Conservation (phyloP, 306 rosid genomes). For the Dalbergia cochinchinensis region DNA sequence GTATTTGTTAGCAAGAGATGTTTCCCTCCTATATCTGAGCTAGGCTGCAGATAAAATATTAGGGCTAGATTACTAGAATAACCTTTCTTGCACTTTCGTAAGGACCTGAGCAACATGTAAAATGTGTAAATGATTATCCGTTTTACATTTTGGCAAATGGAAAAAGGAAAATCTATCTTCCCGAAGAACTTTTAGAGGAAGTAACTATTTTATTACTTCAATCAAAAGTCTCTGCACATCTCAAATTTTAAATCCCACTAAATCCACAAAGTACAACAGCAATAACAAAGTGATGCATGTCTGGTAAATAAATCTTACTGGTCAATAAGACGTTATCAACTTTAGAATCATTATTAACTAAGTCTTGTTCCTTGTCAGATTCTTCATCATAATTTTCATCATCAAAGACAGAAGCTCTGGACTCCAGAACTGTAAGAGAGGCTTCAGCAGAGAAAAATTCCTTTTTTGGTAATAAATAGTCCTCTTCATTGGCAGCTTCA, state of each 20-base stretch:
- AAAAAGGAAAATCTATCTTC: no score
- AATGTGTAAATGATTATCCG: neutral
- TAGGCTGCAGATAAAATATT: slow-evolving; percentile 25
- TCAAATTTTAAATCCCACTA: neutral
- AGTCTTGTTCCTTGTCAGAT: slow-evolving; percentile 71
- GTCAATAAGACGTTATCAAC: slow-evolving; percentile 54
- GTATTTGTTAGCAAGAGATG: neutral
- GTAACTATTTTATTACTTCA: neutral
- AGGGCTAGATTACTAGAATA: slow-evolving; percentile 35
- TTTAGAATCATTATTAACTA: slow-evolving; percentile 54
- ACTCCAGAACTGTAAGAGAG: slow-evolving; percentile 65
- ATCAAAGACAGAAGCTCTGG: slow-evolving; percentile 72
- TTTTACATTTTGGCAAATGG: neutral
- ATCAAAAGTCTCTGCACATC: neutral
- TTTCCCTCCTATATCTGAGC: slow-evolving; percentile 7
- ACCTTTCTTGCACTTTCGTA: slow-evolving; percentile 22
- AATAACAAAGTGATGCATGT: slow-evolving; percentile 35
- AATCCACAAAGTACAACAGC: slow-evolving; percentile 34
- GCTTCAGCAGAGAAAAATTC: slow-evolving; percentile 71
- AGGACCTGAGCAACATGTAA: slow-evolving; percentile 9
- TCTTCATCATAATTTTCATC: slow-evolving; percentile 97
- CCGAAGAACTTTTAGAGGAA: neutral
- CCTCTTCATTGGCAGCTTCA: slow-evolving; percentile 89
- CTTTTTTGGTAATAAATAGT: slow-evolving; percentile 78
- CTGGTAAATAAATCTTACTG: slow-evolving; percentile 55